Percentiles rank a stretch among this genome's conserved stretches.
phyloP scores from a whole-genome alignment of 768 basidiomycete genomes.

The Leccinum boreale region DNA sequence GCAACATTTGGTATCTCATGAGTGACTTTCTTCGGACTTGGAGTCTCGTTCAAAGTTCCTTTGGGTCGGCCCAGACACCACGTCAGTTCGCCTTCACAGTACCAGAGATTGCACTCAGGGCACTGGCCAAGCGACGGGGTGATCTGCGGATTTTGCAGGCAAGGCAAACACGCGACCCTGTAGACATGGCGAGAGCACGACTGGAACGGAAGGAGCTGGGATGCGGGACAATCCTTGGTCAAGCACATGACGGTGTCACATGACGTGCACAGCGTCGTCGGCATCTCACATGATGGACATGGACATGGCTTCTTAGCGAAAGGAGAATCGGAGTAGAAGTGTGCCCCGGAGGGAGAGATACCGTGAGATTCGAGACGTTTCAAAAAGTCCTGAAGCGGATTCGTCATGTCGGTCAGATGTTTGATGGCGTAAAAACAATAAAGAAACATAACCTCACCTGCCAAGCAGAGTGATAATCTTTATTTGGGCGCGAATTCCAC shows the following conservation, averaged over 20 bases:
- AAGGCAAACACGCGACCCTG: neutral
- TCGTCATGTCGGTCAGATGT: neutral
- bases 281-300: neutral
- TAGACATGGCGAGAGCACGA: neutral
- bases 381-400: neutral
- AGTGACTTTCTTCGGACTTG: neutral
- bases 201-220: neutral
- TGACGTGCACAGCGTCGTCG: neutral
- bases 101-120: neutral
- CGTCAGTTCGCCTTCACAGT: neutral
- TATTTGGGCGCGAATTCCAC: too few species aligned
- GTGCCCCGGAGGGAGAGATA: neutral
- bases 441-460: neutral
- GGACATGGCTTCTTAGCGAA: neutral
- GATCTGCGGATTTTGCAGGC: neutral
- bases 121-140: neutral
- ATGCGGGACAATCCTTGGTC: neutral
- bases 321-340: neutral
- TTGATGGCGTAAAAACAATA: neutral
- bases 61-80: neutral
- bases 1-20: neutral
- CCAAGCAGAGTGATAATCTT: neutral
- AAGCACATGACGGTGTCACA: neutral
- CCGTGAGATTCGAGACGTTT: neutral
- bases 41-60: neutral